These are phyloP conservation scores for Lactuca saligna DNA, from an alignment of 129 eudicot genomes.

Conservation along the genomic window DNA sequence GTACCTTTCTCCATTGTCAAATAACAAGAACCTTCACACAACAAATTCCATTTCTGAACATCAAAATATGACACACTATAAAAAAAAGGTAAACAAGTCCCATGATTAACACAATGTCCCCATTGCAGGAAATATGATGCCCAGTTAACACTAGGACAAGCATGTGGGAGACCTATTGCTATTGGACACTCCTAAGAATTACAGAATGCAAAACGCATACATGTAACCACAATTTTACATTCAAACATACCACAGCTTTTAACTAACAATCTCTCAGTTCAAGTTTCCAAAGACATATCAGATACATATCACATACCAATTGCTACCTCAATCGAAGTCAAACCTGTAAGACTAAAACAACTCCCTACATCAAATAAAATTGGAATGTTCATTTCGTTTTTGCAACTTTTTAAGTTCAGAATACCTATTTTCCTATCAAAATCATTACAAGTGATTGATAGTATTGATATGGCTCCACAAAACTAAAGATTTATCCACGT, in stretches of 20 bases:
- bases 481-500: neutral
- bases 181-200: neutral
- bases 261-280: slow-evolving; percentile 8
- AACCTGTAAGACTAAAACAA: neutral
- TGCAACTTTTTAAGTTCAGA: slow-evolving; percentile 1
- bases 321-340: slow-evolving; percentile 1
- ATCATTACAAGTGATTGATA: slow-evolving; percentile 10
- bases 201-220: neutral
- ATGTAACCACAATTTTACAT: neutral
- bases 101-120: neutral
- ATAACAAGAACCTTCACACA: slow-evolving; percentile 34
- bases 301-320: slow-evolving; percentile 15
- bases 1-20: slow-evolving; percentile 55
- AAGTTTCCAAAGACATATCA: slow-evolving; percentile 4
- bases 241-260: neutral
- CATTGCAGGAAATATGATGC: no score
- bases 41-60: slow-evolving; percentile 11
- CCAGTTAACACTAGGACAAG: no score
- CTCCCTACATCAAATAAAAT: slow-evolving; percentile 3
- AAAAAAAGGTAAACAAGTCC: no score
- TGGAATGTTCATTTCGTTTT: neutral
- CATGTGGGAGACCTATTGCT: no score
- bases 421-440: slow-evolving; percentile 7
- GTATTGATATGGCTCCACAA: slow-evolving; percentile 2
- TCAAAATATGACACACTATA: neutral